phyloP scores from a whole-genome alignment of 768 basidiomycete species.

The Tylopilus cervinicoccineus region DNA sequence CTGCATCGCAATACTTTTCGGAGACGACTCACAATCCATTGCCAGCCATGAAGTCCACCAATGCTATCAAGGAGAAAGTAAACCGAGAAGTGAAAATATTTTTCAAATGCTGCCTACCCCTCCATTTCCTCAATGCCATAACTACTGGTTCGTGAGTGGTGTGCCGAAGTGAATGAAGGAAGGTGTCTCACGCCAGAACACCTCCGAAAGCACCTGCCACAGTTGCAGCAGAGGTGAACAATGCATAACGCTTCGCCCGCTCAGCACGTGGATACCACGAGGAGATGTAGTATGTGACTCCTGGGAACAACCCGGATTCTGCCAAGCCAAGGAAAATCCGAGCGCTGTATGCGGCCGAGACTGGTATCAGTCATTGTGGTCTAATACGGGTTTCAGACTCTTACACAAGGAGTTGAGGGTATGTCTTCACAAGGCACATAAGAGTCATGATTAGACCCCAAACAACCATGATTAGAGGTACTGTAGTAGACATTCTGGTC shows the following conservation, averaged over 20 bases:
- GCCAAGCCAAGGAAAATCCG: constrained; percentile 43
- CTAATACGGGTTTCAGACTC: constrained; percentile 1
- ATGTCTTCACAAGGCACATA: constrained; percentile 36
- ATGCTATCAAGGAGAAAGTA: constrained; percentile 13
- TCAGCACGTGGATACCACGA: constrained; percentile 59
- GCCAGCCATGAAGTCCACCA: constrained; percentile 34
- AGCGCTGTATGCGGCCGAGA: constrained; percentile 19
- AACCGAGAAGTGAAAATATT: background rate
- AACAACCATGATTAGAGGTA: constrained; percentile 32
- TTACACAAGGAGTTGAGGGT: constrained; percentile 27
- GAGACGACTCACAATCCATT: constrained; percentile 33
- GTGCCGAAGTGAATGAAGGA: background rate
- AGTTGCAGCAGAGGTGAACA: constrained; percentile 58
- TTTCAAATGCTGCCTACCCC: constrained; percentile 25
- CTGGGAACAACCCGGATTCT: constrained; percentile 42
- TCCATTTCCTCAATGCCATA: constrained; percentile 32
- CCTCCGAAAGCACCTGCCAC: constrained; percentile 48
- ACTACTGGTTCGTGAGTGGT: constrained; percentile 19
- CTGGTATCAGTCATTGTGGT: background rate
- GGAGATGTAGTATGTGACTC: constrained; percentile 41
- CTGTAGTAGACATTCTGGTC: constrained; percentile 24
- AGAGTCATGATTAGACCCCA: constrained; percentile 37
- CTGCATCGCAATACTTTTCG: background rate
- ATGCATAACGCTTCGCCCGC: constrained; percentile 49
- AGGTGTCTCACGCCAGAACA: constrained; percentile 38